Evolutionary conservation across 1,284 basidiomycete genomes (phyloP).

Genomic region (Austroboletus olivaceoglutinosus): DNA sequence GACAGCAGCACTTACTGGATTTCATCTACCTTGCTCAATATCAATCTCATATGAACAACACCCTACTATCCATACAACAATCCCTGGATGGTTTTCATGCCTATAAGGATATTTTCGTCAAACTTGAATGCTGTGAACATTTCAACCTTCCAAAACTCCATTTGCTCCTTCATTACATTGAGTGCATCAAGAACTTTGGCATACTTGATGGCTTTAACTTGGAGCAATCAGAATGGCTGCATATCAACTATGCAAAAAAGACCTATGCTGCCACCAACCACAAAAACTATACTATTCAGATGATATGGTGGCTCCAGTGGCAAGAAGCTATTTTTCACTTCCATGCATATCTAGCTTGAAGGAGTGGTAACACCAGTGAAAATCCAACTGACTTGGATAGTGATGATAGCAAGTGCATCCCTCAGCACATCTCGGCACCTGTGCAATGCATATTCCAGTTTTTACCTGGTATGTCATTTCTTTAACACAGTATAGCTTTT

Average conservation of each 20-base stretch:
- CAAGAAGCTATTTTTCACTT: neutral
- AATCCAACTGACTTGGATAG: too few species aligned
- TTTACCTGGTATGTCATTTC: too few species aligned
- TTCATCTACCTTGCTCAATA: neutral
- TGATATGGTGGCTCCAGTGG: neutral
- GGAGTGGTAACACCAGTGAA: too few species aligned
- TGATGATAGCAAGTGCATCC: too few species aligned
- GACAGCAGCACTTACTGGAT: too few species aligned
- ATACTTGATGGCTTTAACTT: slow-evolving; percentile 11
- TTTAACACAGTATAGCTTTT: too few species aligned
- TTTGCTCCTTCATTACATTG: slow-evolving; percentile 10
- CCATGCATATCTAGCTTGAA: too few species aligned
- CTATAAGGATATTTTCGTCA: neutral
- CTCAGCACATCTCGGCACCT: too few species aligned
- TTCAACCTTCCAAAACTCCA: slow-evolving; percentile 27
- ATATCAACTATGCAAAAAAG: slow-evolving; percentile 17
- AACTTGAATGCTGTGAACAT: neutral
- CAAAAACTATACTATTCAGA: neutral
- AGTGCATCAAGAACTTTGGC: neutral
- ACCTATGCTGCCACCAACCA: slow-evolving; percentile 9
- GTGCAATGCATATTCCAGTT: too few species aligned
- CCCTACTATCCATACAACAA: neutral
- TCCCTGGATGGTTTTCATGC: neutral
- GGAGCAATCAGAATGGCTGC: slow-evolving; percentile 11
- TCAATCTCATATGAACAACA: neutral